Conservation (phyloP, 306 rosid genomes). For the Dalbergia cochinchinensis region DNA sequence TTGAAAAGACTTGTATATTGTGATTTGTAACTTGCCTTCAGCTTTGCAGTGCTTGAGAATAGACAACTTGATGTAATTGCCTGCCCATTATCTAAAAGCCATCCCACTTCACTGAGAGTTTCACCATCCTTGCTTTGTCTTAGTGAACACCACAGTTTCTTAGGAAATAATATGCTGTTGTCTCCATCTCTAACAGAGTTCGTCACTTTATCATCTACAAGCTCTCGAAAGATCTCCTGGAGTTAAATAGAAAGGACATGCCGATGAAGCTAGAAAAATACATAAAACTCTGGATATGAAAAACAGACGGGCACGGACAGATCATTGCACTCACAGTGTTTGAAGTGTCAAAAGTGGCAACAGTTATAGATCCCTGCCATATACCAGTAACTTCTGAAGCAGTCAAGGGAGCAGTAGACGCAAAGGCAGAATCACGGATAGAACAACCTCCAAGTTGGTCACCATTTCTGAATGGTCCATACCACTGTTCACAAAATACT, state of each 20-base stretch:
- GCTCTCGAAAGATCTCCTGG: constrained; percentile 64
- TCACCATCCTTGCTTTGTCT: constrained; percentile 64
- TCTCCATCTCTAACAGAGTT: constrained; percentile 68
- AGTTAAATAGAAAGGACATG: constrained; percentile 30
- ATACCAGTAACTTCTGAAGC: constrained; percentile 79
- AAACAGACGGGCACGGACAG: constrained; percentile 35
- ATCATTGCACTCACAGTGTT: constrained; percentile 61
- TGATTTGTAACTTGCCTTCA: constrained; percentile 71
- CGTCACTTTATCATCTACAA: constrained; percentile 47
- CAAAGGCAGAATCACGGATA: constrained; percentile 87
- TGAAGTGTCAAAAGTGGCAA: constrained; percentile 54
- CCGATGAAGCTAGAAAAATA: constrained; percentile 30
- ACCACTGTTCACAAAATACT: constrained; percentile 94
- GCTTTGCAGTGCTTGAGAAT: constrained; percentile 66
- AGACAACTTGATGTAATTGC: constrained; percentile 83
- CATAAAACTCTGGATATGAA: neutral
- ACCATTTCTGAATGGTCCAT: constrained; percentile 97
- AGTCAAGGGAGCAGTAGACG: constrained; percentile 68
- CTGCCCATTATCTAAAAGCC: constrained; percentile 77
- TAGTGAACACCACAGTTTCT: constrained; percentile 88
- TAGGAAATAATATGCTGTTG: constrained; percentile 75
- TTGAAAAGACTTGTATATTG: neutral
- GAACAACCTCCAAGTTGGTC: constrained; percentile 98
- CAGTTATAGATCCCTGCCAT: constrained; percentile 72
- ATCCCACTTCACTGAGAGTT: constrained; percentile 79